A percentile compares a stretch with the other conserved stretches of the same genome.
Conservation (phyloP, 768 basidiomycete genomes). For the Boletales sp. region DNA sequence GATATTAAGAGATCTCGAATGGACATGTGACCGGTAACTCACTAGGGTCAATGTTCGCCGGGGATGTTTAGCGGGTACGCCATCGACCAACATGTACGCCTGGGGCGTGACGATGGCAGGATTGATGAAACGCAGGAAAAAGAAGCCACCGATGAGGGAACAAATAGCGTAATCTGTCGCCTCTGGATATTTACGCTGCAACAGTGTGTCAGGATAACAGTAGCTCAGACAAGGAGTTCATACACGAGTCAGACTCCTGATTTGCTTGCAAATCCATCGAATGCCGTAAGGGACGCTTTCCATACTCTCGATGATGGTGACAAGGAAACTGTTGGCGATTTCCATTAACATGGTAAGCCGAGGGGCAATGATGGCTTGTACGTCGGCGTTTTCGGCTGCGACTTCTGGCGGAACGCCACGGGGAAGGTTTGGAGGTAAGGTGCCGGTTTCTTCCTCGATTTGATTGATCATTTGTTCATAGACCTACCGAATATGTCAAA, state of each 20-base stretch:
- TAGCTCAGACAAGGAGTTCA: conserved; percentile 19
- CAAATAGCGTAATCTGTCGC: conserved; percentile 98
- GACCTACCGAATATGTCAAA: conserved; percentile 50
- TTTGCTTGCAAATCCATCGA: conserved; percentile 99
- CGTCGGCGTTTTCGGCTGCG: conserved; percentile 92
- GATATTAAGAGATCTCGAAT: conserved; percentile 1
- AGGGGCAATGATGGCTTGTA: conserved; percentile 97
- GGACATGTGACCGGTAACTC: conserved; percentile 7
- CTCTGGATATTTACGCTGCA: conserved; percentile 96
- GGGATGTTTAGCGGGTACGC: conserved; percentile 96
- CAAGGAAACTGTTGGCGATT: conserved; percentile 95
- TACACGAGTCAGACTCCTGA: conserved; percentile 92
- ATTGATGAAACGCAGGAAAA: conserved; percentile 99
- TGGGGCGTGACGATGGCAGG: conserved; percentile 99
- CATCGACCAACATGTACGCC: conserved; percentile 99
- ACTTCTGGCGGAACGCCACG: conserved; percentile 91
- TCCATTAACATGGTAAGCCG: conserved; percentile 99
- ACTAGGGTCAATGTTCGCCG: conserved; percentile 91
- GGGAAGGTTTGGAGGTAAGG: conserved; percentile 85
- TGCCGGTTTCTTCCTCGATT: conserved; percentile 96
- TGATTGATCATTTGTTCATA: conserved; percentile 99
- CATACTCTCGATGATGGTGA: conserved; percentile 98
- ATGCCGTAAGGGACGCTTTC: conserved; percentile 99
- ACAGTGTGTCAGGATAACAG: conserved; percentile 9
- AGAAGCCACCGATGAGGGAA: conserved; percentile 98